Evolutionary conservation across 768 basidiomycete species (phyloP).

Genomic region (Cystofilobasidium capitatum): DNA sequence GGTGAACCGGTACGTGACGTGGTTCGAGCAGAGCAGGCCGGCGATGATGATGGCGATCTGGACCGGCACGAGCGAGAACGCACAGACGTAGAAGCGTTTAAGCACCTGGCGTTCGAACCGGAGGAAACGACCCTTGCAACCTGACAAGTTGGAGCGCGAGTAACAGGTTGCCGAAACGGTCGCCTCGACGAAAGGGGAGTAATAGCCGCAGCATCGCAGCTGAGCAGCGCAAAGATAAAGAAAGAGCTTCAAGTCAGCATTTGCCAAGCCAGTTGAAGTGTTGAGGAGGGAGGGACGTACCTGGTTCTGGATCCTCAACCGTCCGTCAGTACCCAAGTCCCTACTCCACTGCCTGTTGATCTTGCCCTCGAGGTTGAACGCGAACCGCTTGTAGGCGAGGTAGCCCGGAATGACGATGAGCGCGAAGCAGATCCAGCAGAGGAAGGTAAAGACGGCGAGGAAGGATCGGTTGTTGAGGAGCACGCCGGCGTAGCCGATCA

Average conservation of each 20-base stretch:
- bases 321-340: constrained; percentile 50
- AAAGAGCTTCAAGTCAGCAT: constrained; percentile 11
- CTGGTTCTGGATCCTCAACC: constrained; percentile 59
- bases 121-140: constrained; percentile 61
- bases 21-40: constrained; percentile 64
- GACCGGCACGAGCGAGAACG: constrained; percentile 58
- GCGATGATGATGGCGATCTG: constrained; percentile 57
- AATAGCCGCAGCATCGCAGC: constrained; percentile 72
- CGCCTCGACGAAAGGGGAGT: constrained; percentile 67
- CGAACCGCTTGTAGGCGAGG: constrained; percentile 60
- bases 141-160: constrained; percentile 57
- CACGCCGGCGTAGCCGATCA: constrained; percentile 69
- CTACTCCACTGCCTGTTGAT: constrained; percentile 68
- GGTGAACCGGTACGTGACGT: constrained; percentile 76
- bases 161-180: constrained; percentile 66
- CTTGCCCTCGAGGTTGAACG: constrained; percentile 74
- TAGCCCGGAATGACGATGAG: constrained; percentile 68
- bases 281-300: constrained; percentile 29
- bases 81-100: constrained; percentile 54
- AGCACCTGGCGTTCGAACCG: constrained; percentile 52
- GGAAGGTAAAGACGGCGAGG: constrained; percentile 61
- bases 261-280: not conserved
- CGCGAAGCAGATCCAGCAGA: constrained; percentile 64
- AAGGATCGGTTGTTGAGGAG: constrained; percentile 75
- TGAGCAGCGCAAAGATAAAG: constrained; percentile 32